These are phyloP conservation scores for Lanmaoa rubissima DNA, from an alignment of 768 basidiomycete genomes.

Conservation along the genomic window DNA sequence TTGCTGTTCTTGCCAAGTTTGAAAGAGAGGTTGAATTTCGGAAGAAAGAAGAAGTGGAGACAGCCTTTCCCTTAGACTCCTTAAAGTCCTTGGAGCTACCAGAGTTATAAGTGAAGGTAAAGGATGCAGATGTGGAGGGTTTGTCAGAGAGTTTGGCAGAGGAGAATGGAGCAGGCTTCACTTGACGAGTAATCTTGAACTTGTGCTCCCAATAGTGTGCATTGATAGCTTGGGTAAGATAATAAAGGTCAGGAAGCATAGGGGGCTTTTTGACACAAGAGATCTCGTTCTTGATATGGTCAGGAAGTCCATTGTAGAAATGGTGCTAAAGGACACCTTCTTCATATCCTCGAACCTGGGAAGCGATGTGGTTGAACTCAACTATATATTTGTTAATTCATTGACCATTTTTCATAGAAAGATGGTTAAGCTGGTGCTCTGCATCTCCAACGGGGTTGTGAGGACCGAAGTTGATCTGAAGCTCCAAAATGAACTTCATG, in stretches of 20 bases:
- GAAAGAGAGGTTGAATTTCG: background rate
- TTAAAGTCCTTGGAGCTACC: no score
- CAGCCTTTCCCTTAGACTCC: no score
- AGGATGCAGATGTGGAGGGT: no score
- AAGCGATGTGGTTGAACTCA: conserved; percentile 7
- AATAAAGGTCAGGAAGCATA: background rate
- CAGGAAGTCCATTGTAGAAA: conserved; percentile 10
- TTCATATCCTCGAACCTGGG: conserved; percentile 1
- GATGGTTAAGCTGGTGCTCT: no score
- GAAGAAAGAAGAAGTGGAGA: no score
- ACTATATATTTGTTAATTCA: no score
- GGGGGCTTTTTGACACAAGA: conserved; percentile 1
- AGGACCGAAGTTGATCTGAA: background rate
- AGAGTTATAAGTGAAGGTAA: no score
- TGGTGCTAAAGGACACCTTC: background rate
- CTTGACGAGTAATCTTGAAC: background rate
- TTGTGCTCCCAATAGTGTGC: conserved; percentile 14
- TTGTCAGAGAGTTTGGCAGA: no score
- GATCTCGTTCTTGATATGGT: background rate
- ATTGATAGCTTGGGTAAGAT: conserved; percentile 5
- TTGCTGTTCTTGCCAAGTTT: no score
- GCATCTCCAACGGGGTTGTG: background rate
- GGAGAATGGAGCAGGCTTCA: background rate
- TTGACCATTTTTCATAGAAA: background rate
- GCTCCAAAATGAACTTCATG: background rate